These are phyloP conservation scores for Pythium chondricola DNA, from an alignment of 352 stramenopile species.

Conservation along the genomic window DNA sequence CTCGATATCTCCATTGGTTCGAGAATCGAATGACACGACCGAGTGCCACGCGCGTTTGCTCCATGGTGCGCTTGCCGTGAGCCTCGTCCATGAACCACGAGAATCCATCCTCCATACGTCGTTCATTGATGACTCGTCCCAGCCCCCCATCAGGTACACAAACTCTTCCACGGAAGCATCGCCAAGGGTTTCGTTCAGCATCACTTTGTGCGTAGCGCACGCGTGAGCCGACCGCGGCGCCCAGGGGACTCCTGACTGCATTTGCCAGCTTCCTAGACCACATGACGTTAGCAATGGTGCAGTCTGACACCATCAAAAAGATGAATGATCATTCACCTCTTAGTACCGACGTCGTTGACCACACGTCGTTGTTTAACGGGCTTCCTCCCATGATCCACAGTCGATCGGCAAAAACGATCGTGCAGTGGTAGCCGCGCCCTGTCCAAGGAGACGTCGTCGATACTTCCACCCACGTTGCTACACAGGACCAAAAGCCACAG, in stretches of 20 bases:
- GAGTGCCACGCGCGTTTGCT: slow-evolving; percentile 64
- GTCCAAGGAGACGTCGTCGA: slow-evolving; percentile 37
- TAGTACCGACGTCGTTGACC: slow-evolving; percentile 59
- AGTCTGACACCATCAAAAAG: too few species aligned
- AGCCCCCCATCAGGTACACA: slow-evolving; percentile 63
- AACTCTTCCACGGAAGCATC: slow-evolving; percentile 44
- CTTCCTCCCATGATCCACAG: slow-evolving; percentile 71
- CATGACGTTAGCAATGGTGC: background rate
- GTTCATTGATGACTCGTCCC: slow-evolving; percentile 50
- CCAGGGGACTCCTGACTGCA: slow-evolving; percentile 45
- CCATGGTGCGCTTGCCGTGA: slow-evolving; percentile 45
- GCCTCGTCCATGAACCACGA: slow-evolving; percentile 25
- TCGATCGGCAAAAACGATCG: slow-evolving; percentile 45
- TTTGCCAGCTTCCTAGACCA: slow-evolving; percentile 28
- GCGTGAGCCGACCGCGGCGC: slow-evolving; percentile 46
- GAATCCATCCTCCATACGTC: slow-evolving; percentile 72
- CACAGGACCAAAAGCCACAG: background rate
- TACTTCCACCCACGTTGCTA: slow-evolving; percentile 43
- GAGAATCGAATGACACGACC: slow-evolving; percentile 69
- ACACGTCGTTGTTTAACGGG: slow-evolving; percentile 79
- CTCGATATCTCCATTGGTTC: slow-evolving; percentile 49
- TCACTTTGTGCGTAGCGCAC: slow-evolving; percentile 45
- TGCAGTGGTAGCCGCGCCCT: slow-evolving; percentile 70
- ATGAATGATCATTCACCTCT: slow-evolving; percentile 9
- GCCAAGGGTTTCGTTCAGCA: slow-evolving; percentile 42